Base-by-base conservation (phyloP, 495 filamentous ascomycete species). In the Saxophila tyrrhenica region DNA sequence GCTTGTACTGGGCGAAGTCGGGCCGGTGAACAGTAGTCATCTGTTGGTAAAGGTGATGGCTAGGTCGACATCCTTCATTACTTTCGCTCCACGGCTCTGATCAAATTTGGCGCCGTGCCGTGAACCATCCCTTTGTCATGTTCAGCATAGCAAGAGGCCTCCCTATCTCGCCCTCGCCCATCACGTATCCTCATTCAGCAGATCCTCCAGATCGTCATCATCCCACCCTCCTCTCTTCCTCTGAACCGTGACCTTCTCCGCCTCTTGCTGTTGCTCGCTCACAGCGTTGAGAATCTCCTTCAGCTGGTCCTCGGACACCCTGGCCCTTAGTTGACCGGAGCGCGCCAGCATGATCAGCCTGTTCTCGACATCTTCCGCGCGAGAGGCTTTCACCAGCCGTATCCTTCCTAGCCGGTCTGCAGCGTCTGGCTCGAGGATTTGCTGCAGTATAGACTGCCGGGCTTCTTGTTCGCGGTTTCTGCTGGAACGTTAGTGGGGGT, bases 371-470 rank as follows among this genome's bases (percentile, higher is more conserved):
- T 95, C 89, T 43, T 75, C 75, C 32, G 92, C 92, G 62, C 94
- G 87, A 51, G 83, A 83, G 67, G 89, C 90, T 70, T 96, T 97
- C 53, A 97, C 92, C 52, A 98, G 81, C 15, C 90, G 86, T 70
- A 98, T 97, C 55, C 94, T 86, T 45, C 87, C 88, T 10, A 98
- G 76, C 16, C 92, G 85, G 71, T 98, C 92, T 50, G 87, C 85
- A 20, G 92, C 94, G 64, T 88, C 89, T 64, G 94, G 91, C 56
- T 86, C 80, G 51, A 97, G 87, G 76, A 98, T 95, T 65, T 97
- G 92, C 60, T 75, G 78, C 50, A 98, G 80, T 60, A 95, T 85
- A 25, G 82, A 74, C 65, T 83, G 71, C 54, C 91, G 86, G 24
- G 78, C 79, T 64, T 87, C 83, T 62, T 76, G 75, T 80, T 67